Evolutionary conservation across 1,284 basidiomycete genomes (phyloP), one percentile per base, ranked within the genome.

Genomic region (Ustilago xerochloae): DNA sequence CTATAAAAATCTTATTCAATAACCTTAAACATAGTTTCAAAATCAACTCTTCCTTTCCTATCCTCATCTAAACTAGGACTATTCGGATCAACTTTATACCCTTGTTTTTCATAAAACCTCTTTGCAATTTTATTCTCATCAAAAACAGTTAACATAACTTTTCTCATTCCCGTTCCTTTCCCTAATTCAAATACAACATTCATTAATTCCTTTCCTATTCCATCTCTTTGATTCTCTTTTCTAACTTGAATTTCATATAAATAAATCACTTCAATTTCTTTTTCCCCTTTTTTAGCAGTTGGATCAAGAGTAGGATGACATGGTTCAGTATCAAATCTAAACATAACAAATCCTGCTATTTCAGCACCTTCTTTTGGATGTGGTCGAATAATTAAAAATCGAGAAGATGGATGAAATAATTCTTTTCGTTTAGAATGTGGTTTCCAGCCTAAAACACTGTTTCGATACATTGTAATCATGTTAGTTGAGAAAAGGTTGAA

Each of bases 21-120:
- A 4, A 24, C 36, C 39, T 74, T 74, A 18, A 22, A 74, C 71
- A 74, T 61, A 29, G 60, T 68, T 20, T 65, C 62, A 20, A 58
- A 74, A 22, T 74, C 71, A 5, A 69, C 65, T 6, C 13, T 54
- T 3, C 6, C 32, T 18, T 36, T 46, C 6, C n/a, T 22, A 8
- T 47, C 26, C 3, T 29, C 32, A 29, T 65, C 59, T 24, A 36
- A 9, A 35, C 62, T 55, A 1, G 65, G 71, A 24, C 61, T 55
- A 9, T 55, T 18, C 22, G 92, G 47, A 90, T 88, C 22, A 86
- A 85, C 13, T 87, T 86, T 6, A 18, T 65, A 74, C 8, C 72
- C 72, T 29, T 56, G 52, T 20, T 15, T 48, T 5, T 61, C 36
- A 32, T 75, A 75, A 57, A 75, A 75, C 41, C 24, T 33, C 30